A percentile compares a stretch with the other conserved stretches of the same genome.
These are phyloP conservation scores for Pythium vanterpoolii DNA, from an alignment of 352 stramenopile species.

Conservation along the genomic window DNA sequence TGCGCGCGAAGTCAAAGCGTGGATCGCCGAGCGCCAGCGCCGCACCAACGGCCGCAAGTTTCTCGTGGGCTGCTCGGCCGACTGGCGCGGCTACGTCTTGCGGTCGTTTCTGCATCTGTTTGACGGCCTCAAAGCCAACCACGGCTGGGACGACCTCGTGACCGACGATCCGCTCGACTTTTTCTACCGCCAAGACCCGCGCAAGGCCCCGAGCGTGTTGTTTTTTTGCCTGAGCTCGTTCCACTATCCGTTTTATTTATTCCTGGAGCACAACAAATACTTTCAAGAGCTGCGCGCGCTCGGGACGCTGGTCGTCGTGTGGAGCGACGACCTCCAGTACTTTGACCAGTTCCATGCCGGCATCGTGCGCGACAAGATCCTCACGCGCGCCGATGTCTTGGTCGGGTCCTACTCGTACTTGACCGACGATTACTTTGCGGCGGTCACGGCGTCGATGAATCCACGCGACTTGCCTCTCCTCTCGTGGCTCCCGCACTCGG, in stretches of 20 bases:
- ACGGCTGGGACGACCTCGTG: slow-evolving; percentile 63
- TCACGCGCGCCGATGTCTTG: slow-evolving; percentile 64
- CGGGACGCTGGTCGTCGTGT: slow-evolving; percentile 69
- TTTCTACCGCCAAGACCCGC: slow-evolving; percentile 62
- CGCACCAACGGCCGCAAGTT: slow-evolving; percentile 74
- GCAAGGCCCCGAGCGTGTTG: slow-evolving; percentile 59
- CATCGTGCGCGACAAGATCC: slow-evolving; percentile 53
- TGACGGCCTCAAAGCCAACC: slow-evolving; percentile 53
- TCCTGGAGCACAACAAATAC: slow-evolving; percentile 58
- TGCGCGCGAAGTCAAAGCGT: slow-evolving; percentile 52
- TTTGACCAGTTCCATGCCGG: slow-evolving; percentile 75
- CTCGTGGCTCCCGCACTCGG: slow-evolving; percentile 67
- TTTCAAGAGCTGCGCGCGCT: slow-evolving; percentile 64
- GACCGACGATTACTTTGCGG: slow-evolving; percentile 75
- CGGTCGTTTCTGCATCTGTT: slow-evolving; percentile 69
- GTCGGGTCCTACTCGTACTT: slow-evolving; percentile 75
- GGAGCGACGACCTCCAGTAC: slow-evolving; percentile 80
- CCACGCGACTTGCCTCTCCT: slow-evolving; percentile 58
- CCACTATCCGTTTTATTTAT: slow-evolving; percentile 56
- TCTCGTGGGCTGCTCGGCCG: slow-evolving; percentile 55
- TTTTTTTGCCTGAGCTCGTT: slow-evolving; percentile 82
- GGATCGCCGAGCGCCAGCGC: slow-evolving; percentile 54
- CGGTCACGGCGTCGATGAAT: slow-evolving; percentile 42
- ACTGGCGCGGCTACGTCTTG: slow-evolving; percentile 64
- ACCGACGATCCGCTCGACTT: slow-evolving; percentile 51